Evolutionary conservation across 164 flowering plant species (phyloP).

Genomic region (Nymphaea thermarum): DNA sequence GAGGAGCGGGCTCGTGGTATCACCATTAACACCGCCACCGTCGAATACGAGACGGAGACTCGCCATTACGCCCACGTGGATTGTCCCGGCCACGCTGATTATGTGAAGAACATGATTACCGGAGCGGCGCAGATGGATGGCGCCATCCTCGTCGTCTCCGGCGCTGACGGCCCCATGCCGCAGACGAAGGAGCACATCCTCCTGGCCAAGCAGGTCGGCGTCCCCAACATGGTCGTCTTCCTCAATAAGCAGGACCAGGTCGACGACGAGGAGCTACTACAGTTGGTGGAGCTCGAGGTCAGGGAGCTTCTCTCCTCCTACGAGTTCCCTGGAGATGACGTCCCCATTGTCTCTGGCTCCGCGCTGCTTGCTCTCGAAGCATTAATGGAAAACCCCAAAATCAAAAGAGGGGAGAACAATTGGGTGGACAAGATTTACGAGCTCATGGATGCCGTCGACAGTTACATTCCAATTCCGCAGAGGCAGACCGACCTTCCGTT

Average conservation of each 20-base stretch:
- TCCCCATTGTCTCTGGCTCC: slow-evolving; percentile 25
- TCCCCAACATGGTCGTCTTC: slow-evolving; percentile 30
- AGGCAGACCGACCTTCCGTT: slow-evolving; percentile 27
- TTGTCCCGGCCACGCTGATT: slow-evolving; percentile 28
- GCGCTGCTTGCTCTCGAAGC: slow-evolving; percentile 25
- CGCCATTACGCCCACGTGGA: slow-evolving; percentile 26
- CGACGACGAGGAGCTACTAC: slow-evolving; percentile 24
- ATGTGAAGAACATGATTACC: slow-evolving; percentile 24
- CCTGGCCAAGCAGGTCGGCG: slow-evolving; percentile 29
- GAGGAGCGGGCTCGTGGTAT: slow-evolving; percentile 27
- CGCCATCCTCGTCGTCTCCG: slow-evolving; percentile 25
- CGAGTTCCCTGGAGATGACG: slow-evolving; percentile 29
- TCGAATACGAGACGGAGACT: slow-evolving; percentile 26
- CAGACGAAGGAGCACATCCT: slow-evolving; percentile 29
- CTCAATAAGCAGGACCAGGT: slow-evolving; percentile 30
- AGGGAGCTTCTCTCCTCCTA: slow-evolving; percentile 17
- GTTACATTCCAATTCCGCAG: slow-evolving; percentile 26
- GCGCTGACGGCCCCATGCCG: slow-evolving; percentile 30
- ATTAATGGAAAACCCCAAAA: slow-evolving; percentile 19
- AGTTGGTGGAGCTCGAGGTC: slow-evolving; percentile 23
- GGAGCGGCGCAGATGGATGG: slow-evolving; percentile 29
- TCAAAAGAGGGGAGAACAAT: slow-evolving; percentile 21
- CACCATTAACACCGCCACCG: slow-evolving; percentile 28
- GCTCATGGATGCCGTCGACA: slow-evolving; percentile 23
- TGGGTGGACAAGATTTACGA: slow-evolving; percentile 27